Base-by-base conservation (phyloP, 345 rosid species). In the Luvunga scandens region DNA sequence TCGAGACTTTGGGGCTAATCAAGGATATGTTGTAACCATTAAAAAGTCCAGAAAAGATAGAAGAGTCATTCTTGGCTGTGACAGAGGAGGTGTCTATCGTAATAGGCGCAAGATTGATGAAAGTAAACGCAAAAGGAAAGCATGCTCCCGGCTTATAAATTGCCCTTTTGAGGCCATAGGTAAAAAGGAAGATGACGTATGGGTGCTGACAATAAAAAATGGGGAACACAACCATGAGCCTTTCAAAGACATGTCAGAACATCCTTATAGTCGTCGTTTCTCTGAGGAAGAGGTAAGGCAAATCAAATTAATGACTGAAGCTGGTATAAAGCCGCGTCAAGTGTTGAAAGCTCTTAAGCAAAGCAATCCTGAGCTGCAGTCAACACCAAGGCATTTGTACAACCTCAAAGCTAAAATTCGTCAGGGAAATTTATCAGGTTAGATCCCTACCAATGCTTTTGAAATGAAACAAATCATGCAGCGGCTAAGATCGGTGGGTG, bases 41-140 rank as follows among this genome's bases (percentile, higher is more conserved):
- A 86, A 86, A 71, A 86, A 86, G 81, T 86, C 89, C 12, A 84
- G 87, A 73, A 86, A 66, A 81, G 89, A 84, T 28, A 80, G 79
- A 78, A 86, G 89, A 76, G 89, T 86, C 57, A 84, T 86, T 60
- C 89, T 84, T 80, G 89, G 89, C 14, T 86, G 89, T 78, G 87
- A 86, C 33, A 82, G 89, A 82, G 89, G 89, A 42, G 89, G 89
- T 50, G 82, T 82, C 36, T 84, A 84, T 74, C 81, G 89, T 56
- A 86, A 86, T 71, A 84, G 89, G 87, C 83, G 89, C 9, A 84
- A 82, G 84, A 80, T 84, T 76, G 89, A 86, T 64, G 89, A 86
- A 80, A 84, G 74, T 66, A 85, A 86, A 66, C 84, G 87, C 55
- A 86, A 86, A 80, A 86, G 87, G 75, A 86, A 86, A 77, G 79